phyloP scores from a whole-genome alignment of 75 land plant genomes.

The Ceratopteris richardii region DNA sequence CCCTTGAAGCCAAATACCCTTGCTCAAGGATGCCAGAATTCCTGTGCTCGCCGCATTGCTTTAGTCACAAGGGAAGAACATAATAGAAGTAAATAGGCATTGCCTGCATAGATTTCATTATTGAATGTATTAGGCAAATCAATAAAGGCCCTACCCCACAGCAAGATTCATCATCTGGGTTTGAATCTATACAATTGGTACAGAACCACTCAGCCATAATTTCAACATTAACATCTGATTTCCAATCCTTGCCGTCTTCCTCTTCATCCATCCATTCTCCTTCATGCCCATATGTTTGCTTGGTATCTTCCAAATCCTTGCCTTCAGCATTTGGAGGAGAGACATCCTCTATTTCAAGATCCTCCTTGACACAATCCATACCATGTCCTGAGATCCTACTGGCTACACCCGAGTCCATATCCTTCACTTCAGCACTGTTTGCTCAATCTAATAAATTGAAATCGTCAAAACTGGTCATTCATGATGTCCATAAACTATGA shows the following conservation, averaged over 20 bases:
- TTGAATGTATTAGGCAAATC: not conserved
- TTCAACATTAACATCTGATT: constrained; percentile 13
- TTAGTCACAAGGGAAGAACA: constrained; percentile 4
- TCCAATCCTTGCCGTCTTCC: constrained; percentile 62
- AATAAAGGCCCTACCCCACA: constrained; percentile 31
- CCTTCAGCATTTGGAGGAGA: no score
- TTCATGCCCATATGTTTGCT: constrained; percentile 27
- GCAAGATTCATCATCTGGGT: constrained; percentile 27
- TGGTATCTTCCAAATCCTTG: not conserved
- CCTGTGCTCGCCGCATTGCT: constrained; percentile 63
- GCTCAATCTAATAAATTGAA: no score
- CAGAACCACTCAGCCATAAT: constrained; percentile 40
- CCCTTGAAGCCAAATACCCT: constrained; percentile 44
- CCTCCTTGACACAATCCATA: no score
- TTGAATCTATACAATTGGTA: constrained; percentile 48
- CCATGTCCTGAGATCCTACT: no score
- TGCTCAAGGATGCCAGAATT: constrained; percentile 54
- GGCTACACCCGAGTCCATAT: no score
- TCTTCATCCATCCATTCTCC: constrained; percentile 31
- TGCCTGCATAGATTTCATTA: not conserved
- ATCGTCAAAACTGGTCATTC: no score
- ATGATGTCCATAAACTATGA: no score
- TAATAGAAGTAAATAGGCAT: not conserved
- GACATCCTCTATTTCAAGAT: no score
- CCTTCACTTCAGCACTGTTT: no score